These are phyloP conservation scores for Ceratobasidium sp. DNA, from an alignment of 1,284 basidiomycete species.

Conservation along the genomic window DNA sequence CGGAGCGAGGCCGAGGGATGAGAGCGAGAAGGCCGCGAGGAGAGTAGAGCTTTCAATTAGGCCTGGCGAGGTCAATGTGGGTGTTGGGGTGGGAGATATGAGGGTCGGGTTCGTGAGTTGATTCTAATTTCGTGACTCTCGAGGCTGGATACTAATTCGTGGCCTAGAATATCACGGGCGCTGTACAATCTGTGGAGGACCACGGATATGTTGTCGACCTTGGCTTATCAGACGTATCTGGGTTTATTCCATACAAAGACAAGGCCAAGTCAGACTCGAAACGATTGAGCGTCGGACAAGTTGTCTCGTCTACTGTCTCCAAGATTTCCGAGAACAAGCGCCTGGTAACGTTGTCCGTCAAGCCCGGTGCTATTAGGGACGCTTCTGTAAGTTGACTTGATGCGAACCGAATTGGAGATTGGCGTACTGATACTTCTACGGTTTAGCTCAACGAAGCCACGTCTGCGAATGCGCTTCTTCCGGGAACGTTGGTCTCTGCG, in stretches of 20 bases:
- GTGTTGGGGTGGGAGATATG: slow-evolving; percentile 82
- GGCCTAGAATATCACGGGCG: slow-evolving; percentile 65
- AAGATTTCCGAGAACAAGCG: slow-evolving; percentile 76
- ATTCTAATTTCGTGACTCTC: slow-evolving; percentile 28
- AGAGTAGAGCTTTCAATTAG: slow-evolving; percentile 89
- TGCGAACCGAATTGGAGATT: not conserved
- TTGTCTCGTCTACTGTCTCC: slow-evolving; percentile 71
- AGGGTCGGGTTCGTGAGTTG: slow-evolving; percentile 74
- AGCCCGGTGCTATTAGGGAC: slow-evolving; percentile 59
- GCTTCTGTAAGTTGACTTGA: slow-evolving; percentile 61
- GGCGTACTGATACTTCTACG: not conserved
- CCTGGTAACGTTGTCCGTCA: slow-evolving; percentile 70
- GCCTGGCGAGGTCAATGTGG: slow-evolving; percentile 87
- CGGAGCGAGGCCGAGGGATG: slow-evolving; percentile 67
- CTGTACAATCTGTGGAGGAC: slow-evolving; percentile 89
- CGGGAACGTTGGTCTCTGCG: slow-evolving; percentile 86
- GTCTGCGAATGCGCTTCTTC: slow-evolving; percentile 83
- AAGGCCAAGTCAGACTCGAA: not conserved
- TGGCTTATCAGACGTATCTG: slow-evolving; percentile 78
- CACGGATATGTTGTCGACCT: slow-evolving; percentile 93
- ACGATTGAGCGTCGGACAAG: slow-evolving; percentile 70
- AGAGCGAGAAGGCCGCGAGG: slow-evolving; percentile 71
- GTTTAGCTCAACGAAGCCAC: slow-evolving; percentile 75
- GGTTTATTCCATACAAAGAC: slow-evolving; percentile 82
- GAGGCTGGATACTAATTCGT: not conserved